These are phyloP conservation scores for Nephelium lappaceum DNA, from an alignment of 345 rosid species.

Conservation along the genomic window DNA sequence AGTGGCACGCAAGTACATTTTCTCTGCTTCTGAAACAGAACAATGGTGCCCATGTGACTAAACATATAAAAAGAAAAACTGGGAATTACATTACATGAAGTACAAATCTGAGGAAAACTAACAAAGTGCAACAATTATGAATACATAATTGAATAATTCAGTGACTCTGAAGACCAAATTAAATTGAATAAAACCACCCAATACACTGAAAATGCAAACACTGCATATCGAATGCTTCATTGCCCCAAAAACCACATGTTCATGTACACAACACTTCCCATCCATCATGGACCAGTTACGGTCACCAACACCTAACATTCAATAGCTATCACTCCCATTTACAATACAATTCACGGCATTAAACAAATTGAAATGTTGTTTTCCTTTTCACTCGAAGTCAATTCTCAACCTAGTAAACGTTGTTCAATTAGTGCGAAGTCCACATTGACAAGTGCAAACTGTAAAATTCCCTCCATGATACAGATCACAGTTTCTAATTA, in stretches of 20 bases:
- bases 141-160: too few species aligned
- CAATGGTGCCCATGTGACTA: slow-evolving; percentile 17
- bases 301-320: too few species aligned
- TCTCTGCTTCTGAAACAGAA: slow-evolving; percentile 48
- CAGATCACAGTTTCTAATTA: background rate
- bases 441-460: background rate
- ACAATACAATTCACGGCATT: background rate
- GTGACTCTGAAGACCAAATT: background rate
- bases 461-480: background rate
- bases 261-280: background rate
- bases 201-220: background rate
- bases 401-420: background rate
- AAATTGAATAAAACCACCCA: background rate
- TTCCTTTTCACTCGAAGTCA: background rate
- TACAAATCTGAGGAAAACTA: background rate
- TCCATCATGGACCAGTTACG: background rate
- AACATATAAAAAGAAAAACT: background rate
- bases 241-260: background rate
- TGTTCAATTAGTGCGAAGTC: background rate
- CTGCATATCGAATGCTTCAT: background rate
- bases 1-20: slow-evolving; percentile 45
- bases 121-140: background rate
- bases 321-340: too few species aligned
- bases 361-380: background rate
- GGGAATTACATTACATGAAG: background rate